These are phyloP conservation scores for Thelonectria olida DNA, from an alignment of 2,329 filamentous ascomycete genomes.

Conservation along the genomic window DNA sequence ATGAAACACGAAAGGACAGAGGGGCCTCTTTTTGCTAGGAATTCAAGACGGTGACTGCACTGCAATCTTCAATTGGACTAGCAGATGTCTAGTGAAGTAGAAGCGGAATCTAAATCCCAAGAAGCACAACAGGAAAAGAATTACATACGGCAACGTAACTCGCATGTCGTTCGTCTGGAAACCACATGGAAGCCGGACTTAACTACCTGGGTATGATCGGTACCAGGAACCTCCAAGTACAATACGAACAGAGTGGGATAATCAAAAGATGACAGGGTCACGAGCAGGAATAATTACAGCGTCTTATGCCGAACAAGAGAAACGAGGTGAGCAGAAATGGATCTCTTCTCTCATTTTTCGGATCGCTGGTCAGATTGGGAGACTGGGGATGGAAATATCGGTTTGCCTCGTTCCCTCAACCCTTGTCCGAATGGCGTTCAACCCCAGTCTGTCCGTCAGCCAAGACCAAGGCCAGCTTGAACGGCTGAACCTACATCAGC, in stretches of 20 bases:
- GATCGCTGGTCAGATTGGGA: constrained; percentile 2
- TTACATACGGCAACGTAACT: too few species aligned
- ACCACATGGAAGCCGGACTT: background rate
- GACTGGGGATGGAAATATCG: constrained; percentile 8
- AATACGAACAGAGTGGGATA: too few species aligned
- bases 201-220: too few species aligned
- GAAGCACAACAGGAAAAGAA: too few species aligned
- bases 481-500: constrained; percentile 10
- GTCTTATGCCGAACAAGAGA: background rate
- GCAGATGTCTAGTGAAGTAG: background rate
- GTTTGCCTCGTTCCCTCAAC: background rate
- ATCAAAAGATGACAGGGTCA: background rate
- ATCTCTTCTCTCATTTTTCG: background rate
- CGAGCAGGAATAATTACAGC: background rate
- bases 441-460: background rate
- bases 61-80: background rate
- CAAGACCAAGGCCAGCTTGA: constrained; percentile 2
- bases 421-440: background rate
- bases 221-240: too few species aligned
- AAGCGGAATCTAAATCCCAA: too few species aligned
- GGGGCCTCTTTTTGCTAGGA: background rate
- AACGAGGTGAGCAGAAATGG: background rate
- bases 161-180: too few species aligned
- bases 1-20: constrained; percentile 1
- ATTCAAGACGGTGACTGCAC: background rate